Conservation (phyloP, 331 rosid genomes). For the Erythrophleum ivorense region DNA sequence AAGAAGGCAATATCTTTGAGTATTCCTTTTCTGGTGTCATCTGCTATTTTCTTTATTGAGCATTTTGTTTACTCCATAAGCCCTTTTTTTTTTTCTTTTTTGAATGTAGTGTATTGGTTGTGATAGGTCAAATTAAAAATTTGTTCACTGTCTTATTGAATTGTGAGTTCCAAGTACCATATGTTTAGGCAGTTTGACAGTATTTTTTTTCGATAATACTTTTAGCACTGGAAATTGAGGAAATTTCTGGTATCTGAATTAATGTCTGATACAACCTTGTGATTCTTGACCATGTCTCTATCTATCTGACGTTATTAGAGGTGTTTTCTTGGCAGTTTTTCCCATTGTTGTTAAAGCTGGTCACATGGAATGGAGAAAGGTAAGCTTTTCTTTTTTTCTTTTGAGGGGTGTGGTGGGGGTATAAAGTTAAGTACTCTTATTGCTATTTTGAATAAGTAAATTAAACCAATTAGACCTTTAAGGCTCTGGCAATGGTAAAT, state of each 20-base stretch:
- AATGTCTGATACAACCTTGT: slow-evolving; percentile 1
- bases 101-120: background rate
- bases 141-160: background rate
- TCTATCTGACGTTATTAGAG: slow-evolving; percentile 44
- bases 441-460: slow-evolving; percentile 25
- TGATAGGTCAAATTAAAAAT: slow-evolving; percentile 11
- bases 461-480: background rate
- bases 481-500: background rate
- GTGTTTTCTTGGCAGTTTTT: slow-evolving; percentile 73
- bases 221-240: slow-evolving; percentile 14
- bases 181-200: background rate
- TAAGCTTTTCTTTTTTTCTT: slow-evolving; percentile 40
- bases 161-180: slow-evolving; percentile 5
- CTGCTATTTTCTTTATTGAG: slow-evolving; percentile 8
- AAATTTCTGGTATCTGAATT: slow-evolving; percentile 2
- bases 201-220: background rate
- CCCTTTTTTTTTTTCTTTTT: background rate
- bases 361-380: slow-evolving; percentile 95
- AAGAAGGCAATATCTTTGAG: background rate
- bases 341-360: slow-evolving; percentile 91
- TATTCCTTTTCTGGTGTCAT: background rate
- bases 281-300: slow-evolving; percentile 7
- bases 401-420: background rate
- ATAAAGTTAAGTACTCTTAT: slow-evolving; percentile 1
- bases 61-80: slow-evolving; percentile 4